Conservation (phyloP, 2,329 filamentous ascomycete genomes). For the Neurospora crassa region DNA sequence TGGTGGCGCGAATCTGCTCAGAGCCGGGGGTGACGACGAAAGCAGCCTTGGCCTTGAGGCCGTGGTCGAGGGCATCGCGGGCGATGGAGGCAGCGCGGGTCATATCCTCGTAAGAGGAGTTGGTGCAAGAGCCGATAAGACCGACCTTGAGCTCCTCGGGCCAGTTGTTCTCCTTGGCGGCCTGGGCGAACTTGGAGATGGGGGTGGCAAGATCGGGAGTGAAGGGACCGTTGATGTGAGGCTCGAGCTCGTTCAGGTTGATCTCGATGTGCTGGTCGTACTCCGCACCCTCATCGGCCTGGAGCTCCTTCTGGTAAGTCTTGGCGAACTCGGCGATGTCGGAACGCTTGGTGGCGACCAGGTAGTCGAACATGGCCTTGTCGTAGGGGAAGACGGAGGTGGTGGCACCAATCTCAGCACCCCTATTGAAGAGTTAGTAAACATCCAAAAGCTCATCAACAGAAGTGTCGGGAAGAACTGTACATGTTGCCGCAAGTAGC, state of each 20-base stretch:
- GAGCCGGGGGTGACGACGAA: conserved; percentile 96
- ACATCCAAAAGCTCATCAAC: neutral
- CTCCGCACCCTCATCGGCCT: conserved; percentile 79
- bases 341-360: conserved; percentile 79
- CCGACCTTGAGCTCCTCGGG: conserved; percentile 94
- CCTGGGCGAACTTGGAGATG: conserved; percentile 94
- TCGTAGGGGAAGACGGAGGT: conserved; percentile 97
- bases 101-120: conserved; percentile 83
- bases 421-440: conserved; percentile 22
- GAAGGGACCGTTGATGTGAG: conserved; percentile 98
- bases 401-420: conserved; percentile 71
- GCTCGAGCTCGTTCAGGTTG: conserved; percentile 89
- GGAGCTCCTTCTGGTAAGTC: conserved; percentile 74
- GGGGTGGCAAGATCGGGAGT: conserved; percentile 96
- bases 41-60: conserved; percentile 83
- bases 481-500: conserved; percentile 63
- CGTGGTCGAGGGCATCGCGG: conserved; percentile 81
- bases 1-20: conserved; percentile 92
- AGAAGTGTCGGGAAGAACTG: neutral
- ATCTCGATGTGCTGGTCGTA: conserved; percentile 96
- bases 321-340: conserved; percentile 87
- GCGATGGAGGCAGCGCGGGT: conserved; percentile 85
- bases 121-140: conserved; percentile 97
- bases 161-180: conserved; percentile 91
- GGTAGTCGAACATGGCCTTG: conserved; percentile 95